phyloP scores from a whole-genome alignment of 306 rosid genomes.

The Cajanus cajan region DNA sequence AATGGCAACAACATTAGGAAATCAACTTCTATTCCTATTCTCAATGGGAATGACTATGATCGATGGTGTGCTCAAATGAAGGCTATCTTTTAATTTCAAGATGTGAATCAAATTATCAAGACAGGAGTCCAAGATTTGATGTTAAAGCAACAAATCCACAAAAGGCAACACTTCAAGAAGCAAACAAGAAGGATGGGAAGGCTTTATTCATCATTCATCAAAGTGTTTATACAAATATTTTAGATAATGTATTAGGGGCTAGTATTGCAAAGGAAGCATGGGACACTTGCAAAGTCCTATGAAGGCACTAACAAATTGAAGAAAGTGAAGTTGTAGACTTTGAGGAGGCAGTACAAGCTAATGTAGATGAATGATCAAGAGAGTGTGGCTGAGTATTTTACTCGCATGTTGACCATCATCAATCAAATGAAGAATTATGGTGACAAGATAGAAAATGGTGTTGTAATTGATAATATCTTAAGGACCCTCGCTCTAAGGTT shows the following conservation, averaged over 20 bases:
- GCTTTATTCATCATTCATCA: too few relatives aligned
- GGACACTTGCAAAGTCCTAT: neutral
- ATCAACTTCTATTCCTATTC: too few relatives aligned
- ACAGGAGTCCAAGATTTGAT: too few relatives aligned
- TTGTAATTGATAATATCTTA: neutral
- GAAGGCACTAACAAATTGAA: neutral
- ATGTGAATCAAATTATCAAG: too few relatives aligned
- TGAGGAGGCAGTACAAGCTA: neutral
- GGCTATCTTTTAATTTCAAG: too few relatives aligned
- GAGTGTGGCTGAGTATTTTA: neutral
- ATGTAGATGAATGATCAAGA: neutral
- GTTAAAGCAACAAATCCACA: too few relatives aligned
- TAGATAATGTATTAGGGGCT: neutral
- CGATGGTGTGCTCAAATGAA: too few relatives aligned
- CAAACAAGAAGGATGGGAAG: too few relatives aligned
- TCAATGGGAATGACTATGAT: too few relatives aligned
- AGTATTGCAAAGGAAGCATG: neutral
- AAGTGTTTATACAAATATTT: too few relatives aligned
- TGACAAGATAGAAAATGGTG: neutral
- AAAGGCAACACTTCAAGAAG: too few relatives aligned
- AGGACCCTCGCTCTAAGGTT: neutral
- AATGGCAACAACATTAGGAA: too few relatives aligned
- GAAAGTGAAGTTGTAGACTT: neutral
- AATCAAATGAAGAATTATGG: neutral
- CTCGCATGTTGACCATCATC: neutral